These are phyloP conservation scores for Pythium grandisporangium DNA, from an alignment of 352 stramenopile species.

Conservation along the genomic window DNA sequence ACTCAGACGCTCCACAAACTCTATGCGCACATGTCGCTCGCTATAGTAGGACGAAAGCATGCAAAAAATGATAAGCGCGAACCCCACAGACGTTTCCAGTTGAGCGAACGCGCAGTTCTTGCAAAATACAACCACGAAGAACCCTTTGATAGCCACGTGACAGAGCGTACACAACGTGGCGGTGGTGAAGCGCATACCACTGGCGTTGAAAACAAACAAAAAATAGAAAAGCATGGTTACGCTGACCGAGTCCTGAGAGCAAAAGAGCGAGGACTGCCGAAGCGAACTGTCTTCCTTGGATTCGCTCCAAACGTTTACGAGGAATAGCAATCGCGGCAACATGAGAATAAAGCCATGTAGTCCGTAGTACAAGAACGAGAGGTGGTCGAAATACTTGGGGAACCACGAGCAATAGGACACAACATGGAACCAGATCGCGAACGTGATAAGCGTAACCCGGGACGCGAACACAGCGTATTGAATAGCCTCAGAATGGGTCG, in stretches of 20 bases:
- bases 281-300: constrained; percentile 10
- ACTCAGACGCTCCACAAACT: constrained; percentile 51
- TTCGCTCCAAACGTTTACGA: constrained; percentile 17
- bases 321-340: constrained; percentile 35
- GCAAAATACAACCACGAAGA: constrained; percentile 46
- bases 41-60: constrained; percentile 60
- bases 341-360: constrained; percentile 35
- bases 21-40: constrained; percentile 47
- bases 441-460: constrained; percentile 22
- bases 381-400: constrained; percentile 30
- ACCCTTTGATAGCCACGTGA: constrained; percentile 33
- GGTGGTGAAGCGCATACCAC: constrained; percentile 58
- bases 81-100: constrained; percentile 35
- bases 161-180: constrained; percentile 34
- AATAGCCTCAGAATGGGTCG: constrained; percentile 17
- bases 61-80: constrained; percentile 52
- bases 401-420: constrained; percentile 34
- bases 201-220: constrained; percentile 48
- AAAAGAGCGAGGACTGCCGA: constrained; percentile 31
- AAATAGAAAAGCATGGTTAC: constrained; percentile 47
- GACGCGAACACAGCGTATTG: constrained; percentile 26
- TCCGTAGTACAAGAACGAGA: constrained; percentile 42
- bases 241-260: constrained; percentile 43
- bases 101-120: constrained; percentile 30
- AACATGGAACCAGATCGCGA: constrained; percentile 32